phyloP scores from a whole-genome alignment of 352 stramenopile species.

The Aphanomyces euteiches region DNA sequence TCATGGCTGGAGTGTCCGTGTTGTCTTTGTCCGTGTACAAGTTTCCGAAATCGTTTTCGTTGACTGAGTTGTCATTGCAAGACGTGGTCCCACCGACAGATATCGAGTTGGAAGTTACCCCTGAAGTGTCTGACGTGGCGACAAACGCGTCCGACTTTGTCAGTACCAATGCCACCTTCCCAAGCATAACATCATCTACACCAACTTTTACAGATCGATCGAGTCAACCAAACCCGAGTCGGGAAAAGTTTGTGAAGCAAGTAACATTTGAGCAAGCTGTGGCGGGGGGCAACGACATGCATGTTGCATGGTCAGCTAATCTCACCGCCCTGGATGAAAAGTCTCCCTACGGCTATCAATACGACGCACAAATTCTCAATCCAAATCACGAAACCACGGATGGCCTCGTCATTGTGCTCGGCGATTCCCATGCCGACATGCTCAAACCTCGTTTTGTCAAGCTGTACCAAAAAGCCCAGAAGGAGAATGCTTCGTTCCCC shows the following conservation, averaged over 20 bases:
- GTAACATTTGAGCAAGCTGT: background rate
- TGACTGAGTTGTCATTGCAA: background rate
- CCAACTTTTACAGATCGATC: too few species aligned
- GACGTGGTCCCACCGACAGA: too few species aligned
- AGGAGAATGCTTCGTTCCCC: background rate
- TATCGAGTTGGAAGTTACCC: too few species aligned
- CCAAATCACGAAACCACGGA: conserved; percentile 18
- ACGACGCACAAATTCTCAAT: conserved; percentile 14
- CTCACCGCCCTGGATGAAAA: background rate
- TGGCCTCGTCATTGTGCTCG: conserved; percentile 15
- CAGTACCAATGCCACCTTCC: too few species aligned
- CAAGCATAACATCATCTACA: too few species aligned
- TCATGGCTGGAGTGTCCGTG: conserved; percentile 5
- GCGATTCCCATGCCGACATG: conserved; percentile 28
- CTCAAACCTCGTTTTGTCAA: conserved; percentile 17
- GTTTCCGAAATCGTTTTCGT: conserved; percentile 16
- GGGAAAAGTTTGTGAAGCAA: background rate
- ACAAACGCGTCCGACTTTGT: too few species aligned
- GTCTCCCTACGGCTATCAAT: conserved; percentile 1
- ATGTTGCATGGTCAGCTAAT: background rate
- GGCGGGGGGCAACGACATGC: background rate
- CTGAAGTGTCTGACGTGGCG: too few species aligned
- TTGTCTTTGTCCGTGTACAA: conserved; percentile 7
- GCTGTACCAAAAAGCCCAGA: background rate
- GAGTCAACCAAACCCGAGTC: background rate